Evolutionary conservation across 371 early-diverging fungal species (phyloP).

Genomic region (Apophysomyces ossiformis): DNA sequence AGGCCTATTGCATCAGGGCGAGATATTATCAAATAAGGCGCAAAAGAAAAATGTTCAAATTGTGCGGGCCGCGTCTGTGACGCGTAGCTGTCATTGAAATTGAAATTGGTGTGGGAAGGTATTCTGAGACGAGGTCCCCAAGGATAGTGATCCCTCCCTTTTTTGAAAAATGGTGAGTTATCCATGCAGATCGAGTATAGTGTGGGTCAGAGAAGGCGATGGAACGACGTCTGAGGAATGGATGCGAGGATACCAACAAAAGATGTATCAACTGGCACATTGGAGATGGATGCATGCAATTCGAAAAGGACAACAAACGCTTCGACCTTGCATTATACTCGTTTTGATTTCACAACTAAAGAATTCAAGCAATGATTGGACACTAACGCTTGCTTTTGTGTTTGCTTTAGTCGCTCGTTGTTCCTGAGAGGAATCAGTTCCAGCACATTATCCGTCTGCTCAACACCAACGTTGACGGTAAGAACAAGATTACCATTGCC

Average conservation of each 20-base stretch:
- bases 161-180: constrained; percentile 11
- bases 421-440: constrained; percentile 87
- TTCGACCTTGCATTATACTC: background rate
- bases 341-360: background rate
- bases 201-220: background rate
- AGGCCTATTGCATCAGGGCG: background rate
- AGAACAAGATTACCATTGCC: constrained; percentile 92
- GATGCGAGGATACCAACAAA: constrained; percentile 2
- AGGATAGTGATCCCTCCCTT: constrained; percentile 8
- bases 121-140: background rate
- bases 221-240: background rate
- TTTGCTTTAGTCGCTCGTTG: constrained; percentile 77
- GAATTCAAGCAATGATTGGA: too few relatives aligned
- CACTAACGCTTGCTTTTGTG: constrained; percentile 9
- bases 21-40: background rate
- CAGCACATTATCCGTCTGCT: constrained; percentile 99
- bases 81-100: background rate
- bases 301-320: background rate
- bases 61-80: background rate
- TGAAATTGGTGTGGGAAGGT: background rate
- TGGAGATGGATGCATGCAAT: background rate
- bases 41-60: background rate
- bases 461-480: constrained; percentile 99
- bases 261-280: background rate
- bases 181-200: background rate